Percentiles rank a stretch among this genome's conserved stretches.
phyloP scores from a whole-genome alignment of 176 grass and related monocot species.

The Carex cristatella region DNA sequence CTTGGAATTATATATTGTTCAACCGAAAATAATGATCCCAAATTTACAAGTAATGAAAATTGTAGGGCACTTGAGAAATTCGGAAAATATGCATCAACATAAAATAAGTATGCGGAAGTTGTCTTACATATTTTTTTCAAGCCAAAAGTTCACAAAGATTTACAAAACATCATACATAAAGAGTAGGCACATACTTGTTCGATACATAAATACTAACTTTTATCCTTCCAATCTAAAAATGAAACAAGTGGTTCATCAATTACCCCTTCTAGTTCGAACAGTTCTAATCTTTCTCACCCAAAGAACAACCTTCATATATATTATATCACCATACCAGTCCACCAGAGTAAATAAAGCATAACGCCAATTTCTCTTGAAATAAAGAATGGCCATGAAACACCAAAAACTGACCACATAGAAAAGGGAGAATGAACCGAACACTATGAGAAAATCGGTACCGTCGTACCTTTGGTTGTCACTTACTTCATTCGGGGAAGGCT shows the following conservation, averaged over 20 bases:
- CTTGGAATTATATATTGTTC: no score
- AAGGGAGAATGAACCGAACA: neutral
- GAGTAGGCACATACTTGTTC: neutral
- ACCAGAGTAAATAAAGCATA: neutral
- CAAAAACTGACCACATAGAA: neutral
- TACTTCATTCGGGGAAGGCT: neutral
- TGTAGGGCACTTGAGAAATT: no score
- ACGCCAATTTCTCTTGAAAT: neutral
- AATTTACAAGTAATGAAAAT: no score
- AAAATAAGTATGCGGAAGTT: neutral
- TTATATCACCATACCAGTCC: neutral
- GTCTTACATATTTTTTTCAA: neutral
- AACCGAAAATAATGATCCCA: no score
- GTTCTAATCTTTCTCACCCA: neutral
- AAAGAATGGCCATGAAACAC: neutral
- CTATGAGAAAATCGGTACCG: neutral
- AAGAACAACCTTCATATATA: neutral
- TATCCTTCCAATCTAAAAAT: neutral
- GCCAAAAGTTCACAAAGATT: no score
- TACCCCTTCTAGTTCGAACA: neutral
- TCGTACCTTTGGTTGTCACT: neutral
- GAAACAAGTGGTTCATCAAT: neutral
- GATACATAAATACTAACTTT: no score
- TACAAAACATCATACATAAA: neutral
- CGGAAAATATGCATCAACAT: no score